Base-by-base conservation (phyloP, 192 early-diverging fungal genomes). In the Funneliformis geosporum region DNA sequence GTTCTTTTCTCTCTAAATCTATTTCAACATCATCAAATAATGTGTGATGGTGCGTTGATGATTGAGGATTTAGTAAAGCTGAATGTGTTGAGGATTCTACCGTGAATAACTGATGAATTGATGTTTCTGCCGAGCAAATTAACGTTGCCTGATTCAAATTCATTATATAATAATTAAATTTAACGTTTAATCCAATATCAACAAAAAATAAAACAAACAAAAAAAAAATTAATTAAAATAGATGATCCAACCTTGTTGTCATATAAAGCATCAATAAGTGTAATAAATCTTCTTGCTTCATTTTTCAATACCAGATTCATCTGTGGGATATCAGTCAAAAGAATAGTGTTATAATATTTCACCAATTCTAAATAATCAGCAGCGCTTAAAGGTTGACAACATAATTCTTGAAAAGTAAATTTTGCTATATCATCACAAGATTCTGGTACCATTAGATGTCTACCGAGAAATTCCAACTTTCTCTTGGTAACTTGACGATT, bases 261-360 rank as follows among this genome's bases (percentile, higher is more conserved):
- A 83, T 99, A 99, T 72, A 98, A 83, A 9, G 95, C 91, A 82
- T 99, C 97, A 72, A 99, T 90, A 11, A 99, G 84, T 5, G 96
- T 99, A 78, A 99, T 99, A 70, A 98, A 94, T 16, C 97, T 89
- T 8, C 96, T 87, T 5, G 95, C 95, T 78, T 98, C 95, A 79
- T 96, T 95, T 71, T 82, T 82, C 67, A 83, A 78, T 11, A 71
- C 75, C 68, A 90, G 82, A 47, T 82, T 55, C 94, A 93, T 89
- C 14, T 85, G 85, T 16, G 94, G 94, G 33, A 95, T 91, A 68
- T 92, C 88, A 28, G 94, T 93, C 33, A 99, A 80, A 6, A 99
- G 80, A 25, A 99, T 73, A 4, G 90, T 92, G 55, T 94, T 86
- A 83, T 94, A 95, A 60, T 85, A 81, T 50, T 87, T 88, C 60